phyloP scores from a whole-genome alignment of 169 alveolate genomes.

The Plasmodium gaboni region DNA sequence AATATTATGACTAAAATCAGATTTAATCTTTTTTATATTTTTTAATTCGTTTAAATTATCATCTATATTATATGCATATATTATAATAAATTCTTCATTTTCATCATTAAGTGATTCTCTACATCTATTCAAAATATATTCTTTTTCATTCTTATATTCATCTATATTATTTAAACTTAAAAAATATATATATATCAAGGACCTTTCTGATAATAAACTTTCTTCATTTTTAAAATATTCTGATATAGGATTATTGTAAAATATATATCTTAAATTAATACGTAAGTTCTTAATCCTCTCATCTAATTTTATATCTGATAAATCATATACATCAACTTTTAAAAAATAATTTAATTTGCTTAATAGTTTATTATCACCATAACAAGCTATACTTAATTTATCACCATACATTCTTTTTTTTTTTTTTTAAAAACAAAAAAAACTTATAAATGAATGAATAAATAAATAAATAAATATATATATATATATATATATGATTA shows the following conservation, averaged over 20 bases:
- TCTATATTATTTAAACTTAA: slow-evolving; percentile 47
- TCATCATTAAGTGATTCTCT: slow-evolving; percentile 42
- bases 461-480: not conserved
- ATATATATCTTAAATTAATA: slow-evolving; percentile 31
- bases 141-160: slow-evolving; percentile 56
- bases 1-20: slow-evolving; percentile 64
- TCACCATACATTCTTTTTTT: slow-evolving; percentile 37
- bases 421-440: slow-evolving; percentile 2
- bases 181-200: slow-evolving; percentile 65
- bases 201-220: slow-evolving; percentile 12
- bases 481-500: not conserved
- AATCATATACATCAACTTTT: slow-evolving; percentile 57
- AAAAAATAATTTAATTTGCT: slow-evolving; percentile 48
- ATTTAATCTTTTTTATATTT: slow-evolving; percentile 57
- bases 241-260: slow-evolving; percentile 47
- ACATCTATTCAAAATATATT: slow-evolving; percentile 41
- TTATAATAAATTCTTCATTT: slow-evolving; percentile 52
- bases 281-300: slow-evolving; percentile 40
- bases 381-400: slow-evolving; percentile 36
- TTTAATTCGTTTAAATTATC: slow-evolving; percentile 66
- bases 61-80: slow-evolving; percentile 44
- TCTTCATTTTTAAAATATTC: slow-evolving; percentile 72
- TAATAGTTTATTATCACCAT: slow-evolving; percentile 55
- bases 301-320: slow-evolving; percentile 55
- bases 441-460: not conserved